Evolutionary conservation across 345 rosid genomes (phyloP), one percentile per base, ranked within the genome.

Genomic region (Populus pruinosa): DNA sequence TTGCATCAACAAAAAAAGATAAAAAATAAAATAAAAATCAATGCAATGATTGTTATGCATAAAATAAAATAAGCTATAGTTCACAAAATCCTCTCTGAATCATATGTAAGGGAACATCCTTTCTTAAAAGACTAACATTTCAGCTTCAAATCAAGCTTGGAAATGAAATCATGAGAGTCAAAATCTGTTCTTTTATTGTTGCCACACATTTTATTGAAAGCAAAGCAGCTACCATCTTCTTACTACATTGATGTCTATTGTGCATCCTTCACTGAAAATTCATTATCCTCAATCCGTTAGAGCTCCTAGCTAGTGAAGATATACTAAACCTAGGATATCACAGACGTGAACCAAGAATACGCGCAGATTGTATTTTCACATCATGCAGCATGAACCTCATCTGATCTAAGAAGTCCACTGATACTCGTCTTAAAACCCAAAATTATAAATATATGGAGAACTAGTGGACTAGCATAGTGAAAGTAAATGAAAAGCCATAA

Each of bases 391-490:
- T 49, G 89, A 72, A 13, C 87, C 79, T 80, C 92, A 89, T 88
- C 80, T 93, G 98, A 83, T 93, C 93, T 29, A 90, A 93, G 86
- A 78, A 47, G 66, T 13, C 69, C 73, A 79, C 8, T 68, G 55
- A 55, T 23, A 72, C 3, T 8, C 33, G 7, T 36, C 59, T 18
- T 33, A 67, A 64, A 25, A 56, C 16, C 73, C 82, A 14, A 55
- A 38, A 27, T 6, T 49, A 5, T 5, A 35, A 11, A 62, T 1
- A 13, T 1, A 21, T 5, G 50, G 16, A 23, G 31, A 74, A 50
- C 23, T 55, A 43, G 20, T 39, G 55, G 39, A 38, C 20, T 14
- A 20, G 53, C 50, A 4, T 33, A 55, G 2, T 59, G 73, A 38
- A 70, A 49, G 8, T 23, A 33, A 27, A 38, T 1, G 39, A 38